Percentiles rank a stretch among this genome's conserved stretches.
phyloP scores from a whole-genome alignment of 169 alveolate genomes.

The Eimeria praecox region DNA sequence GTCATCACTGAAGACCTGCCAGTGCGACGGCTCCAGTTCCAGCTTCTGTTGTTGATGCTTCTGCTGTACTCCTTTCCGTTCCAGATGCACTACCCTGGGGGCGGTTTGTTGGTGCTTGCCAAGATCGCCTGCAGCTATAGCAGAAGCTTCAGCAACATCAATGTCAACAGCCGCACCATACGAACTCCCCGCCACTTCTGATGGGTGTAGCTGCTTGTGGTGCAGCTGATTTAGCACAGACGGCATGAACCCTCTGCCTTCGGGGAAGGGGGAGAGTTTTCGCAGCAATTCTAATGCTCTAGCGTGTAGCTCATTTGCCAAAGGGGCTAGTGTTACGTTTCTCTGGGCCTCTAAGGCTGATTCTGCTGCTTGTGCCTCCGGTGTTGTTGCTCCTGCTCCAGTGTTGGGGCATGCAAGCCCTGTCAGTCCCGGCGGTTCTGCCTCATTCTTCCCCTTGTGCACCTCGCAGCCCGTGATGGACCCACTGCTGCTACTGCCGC shows the following conservation, averaged over 20 bases:
- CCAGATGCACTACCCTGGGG: not conserved
- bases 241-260: slow-evolving; percentile 10
- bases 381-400: not conserved
- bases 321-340: not conserved
- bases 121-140: not conserved
- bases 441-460: not conserved
- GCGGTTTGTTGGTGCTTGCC: not conserved
- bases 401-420: not conserved
- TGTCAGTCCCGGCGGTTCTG: not conserved
- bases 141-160: not conserved
- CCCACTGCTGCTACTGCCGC: not conserved
- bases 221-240: not conserved
- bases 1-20: not conserved
- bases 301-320: not conserved
- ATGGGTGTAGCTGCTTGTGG: not conserved
- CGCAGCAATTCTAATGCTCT: slow-evolving; percentile 5
- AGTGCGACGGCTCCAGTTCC: not conserved
- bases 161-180: not conserved
- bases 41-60: not conserved
- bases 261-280: slow-evolving; percentile 51
- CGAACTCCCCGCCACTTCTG: not conserved
- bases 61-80: not conserved
- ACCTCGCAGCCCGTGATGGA: not conserved
- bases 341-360: not conserved
- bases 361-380: slow-evolving; percentile 20